Conservation (phyloP, 371 early-diverging fungal species). For the Mortierella sp. region DNA sequence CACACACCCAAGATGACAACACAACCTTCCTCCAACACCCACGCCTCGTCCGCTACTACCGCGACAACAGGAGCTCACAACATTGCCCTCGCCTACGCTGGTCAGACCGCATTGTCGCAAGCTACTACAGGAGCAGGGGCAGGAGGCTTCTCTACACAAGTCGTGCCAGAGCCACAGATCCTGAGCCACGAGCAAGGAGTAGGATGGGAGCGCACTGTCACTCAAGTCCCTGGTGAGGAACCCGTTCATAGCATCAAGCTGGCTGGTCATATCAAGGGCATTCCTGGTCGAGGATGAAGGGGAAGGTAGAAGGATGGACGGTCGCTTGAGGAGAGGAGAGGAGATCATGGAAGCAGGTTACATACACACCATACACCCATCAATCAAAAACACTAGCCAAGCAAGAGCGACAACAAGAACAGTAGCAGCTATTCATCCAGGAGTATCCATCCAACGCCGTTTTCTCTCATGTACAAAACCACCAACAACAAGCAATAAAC, state of each 20-base stretch:
- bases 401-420: no score
- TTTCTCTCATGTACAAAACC: no score
- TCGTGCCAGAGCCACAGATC: background rate
- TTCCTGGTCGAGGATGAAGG: conserved; percentile 25
- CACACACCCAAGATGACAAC: background rate
- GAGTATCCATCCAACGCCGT: no score
- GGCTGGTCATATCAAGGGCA: conserved; percentile 43
- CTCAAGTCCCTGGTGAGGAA: conserved; percentile 15
- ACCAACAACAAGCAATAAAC: no score
- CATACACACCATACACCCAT: background rate
- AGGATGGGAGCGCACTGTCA: background rate
- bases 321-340: background rate
- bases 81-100: background rate
- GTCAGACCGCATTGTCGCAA: background rate
- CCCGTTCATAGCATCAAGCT: conserved; percentile 37
- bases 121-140: background rate
- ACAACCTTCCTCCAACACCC: background rate
- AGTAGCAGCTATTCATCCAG: no score
- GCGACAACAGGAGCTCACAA: background rate
- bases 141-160: background rate
- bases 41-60: background rate
- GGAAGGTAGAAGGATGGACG: background rate
- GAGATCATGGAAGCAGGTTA: no score
- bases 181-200: background rate
- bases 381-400: no score